These are phyloP conservation scores for Citrus hindsii DNA, from an alignment of 345 rosid species.

Conservation along the genomic window DNA sequence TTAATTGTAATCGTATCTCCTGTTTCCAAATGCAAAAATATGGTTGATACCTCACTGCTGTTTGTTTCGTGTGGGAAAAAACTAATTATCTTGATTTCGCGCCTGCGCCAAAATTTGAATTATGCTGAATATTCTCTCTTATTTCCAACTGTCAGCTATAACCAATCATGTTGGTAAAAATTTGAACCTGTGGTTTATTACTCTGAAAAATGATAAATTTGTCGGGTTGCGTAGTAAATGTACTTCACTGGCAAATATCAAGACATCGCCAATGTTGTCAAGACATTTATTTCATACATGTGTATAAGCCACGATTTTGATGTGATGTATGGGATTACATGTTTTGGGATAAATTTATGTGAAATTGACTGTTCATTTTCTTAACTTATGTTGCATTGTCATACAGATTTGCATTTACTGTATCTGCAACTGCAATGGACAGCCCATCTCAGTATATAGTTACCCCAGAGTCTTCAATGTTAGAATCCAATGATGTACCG, in stretches of 20 bases:
- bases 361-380: background rate
- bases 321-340: background rate
- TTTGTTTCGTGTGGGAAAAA: background rate
- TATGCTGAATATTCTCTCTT: background rate
- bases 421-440: constrained; percentile 4
- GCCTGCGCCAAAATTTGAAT: background rate
- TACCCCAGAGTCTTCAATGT: background rate
- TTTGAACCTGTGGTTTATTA: background rate
- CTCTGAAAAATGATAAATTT: background rate
- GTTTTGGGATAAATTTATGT: background rate
- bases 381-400: background rate
- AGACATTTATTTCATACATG: background rate
- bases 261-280: background rate
- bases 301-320: background rate
- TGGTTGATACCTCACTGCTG: background rate
- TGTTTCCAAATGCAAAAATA: background rate
- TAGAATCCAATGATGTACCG: constrained; percentile 2
- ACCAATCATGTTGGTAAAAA: background rate
- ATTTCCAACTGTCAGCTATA: background rate
- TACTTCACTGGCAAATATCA: no score
- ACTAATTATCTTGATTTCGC: background rate
- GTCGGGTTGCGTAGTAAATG: background rate
- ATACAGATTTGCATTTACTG: background rate
- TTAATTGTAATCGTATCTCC: background rate
- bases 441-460: constrained; percentile 1